Evolutionary conservation across 179 eudicot species (phyloP), one percentile per base, ranked within the genome.

Genomic region (Carnegiea gigantea): DNA sequence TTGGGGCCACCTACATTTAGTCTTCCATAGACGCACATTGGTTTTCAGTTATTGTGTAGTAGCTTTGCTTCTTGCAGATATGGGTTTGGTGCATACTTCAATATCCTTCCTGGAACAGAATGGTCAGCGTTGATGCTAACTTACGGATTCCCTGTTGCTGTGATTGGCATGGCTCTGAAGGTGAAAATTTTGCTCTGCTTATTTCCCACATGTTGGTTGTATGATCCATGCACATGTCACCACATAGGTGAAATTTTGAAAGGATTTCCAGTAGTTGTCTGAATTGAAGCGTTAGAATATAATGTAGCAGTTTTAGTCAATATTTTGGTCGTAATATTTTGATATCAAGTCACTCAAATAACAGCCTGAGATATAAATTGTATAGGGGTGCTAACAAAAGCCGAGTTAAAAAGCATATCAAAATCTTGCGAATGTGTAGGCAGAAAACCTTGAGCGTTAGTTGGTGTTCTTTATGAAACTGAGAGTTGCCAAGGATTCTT

Each of bases 51-150:
- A 49, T 26, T 20, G 78, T 60, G 59, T 11, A 60, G 38, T 21
- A 12, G 70, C 68, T 76, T 80, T 85, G 72, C 48, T 57, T 54
- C 46, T 43, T 77, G 77, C 89, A 95, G 99, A 59, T 95, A 96
- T 84, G 98, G 99, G 76, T 96, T 96, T 83, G 99, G 99, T 82
- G 99, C 98, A 57, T 96, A 96, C 87, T 96, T 96, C 79, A 94
- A 92, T 84, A 84, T 96, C 78, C 97, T 96, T 40, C 98, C 99
- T 59, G 99, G 95, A 85, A 92, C 99, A 64, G 99, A 96, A 85
- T 96, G 98, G 99, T 96, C 99, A 74, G 98, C 99, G 14, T n/a
- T 96, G 68, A 96, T 96, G 99, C 88, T 96, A 79, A 94, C 98
- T 7, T 96, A 96, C 75, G 99, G 99, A 57, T 96, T 96, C 87